Conservation (phyloP, 345 rosid species). For the Salix suchowensis region DNA sequence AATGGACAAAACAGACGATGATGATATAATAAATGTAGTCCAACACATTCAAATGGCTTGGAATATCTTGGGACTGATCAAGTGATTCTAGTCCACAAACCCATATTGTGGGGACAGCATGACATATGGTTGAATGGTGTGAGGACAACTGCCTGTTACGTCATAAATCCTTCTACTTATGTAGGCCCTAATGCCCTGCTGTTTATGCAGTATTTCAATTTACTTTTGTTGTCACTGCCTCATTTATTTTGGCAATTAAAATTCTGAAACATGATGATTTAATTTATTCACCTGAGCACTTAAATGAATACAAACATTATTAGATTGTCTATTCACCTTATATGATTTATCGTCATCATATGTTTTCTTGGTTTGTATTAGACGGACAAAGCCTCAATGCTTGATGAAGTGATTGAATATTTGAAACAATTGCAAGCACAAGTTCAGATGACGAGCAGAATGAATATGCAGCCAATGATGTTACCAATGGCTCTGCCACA, state of each 20-base stretch:
- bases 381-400: constrained; percentile 98
- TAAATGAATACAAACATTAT: neutral
- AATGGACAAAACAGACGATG: neutral
- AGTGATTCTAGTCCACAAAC: constrained; percentile 47
- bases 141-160: constrained; percentile 26
- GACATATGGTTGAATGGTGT: constrained; percentile 26
- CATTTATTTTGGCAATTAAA: neutral
- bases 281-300: neutral
- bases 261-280: neutral
- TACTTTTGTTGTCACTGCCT: neutral
- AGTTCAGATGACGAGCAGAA: constrained; percentile 72
- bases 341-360: neutral
- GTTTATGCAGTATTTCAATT: neutral
- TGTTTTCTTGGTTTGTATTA: constrained; percentile 7
- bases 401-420: constrained; percentile 95
- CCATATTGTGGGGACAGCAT: constrained; percentile 22
- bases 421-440: constrained; percentile 87
- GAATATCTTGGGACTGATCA: constrained; percentile 29
- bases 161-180: constrained; percentile 14
- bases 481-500: constrained; percentile 80
- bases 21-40: constrained; percentile 32
- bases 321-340: neutral
- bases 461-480: constrained; percentile 72
- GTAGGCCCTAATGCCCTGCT: constrained; percentile 15
- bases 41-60: constrained; percentile 24